Evolutionary conservation across 805 yeast species (phyloP), one percentile per base, ranked within the genome.

Genomic region (Isabelozyma rhagii): DNA sequence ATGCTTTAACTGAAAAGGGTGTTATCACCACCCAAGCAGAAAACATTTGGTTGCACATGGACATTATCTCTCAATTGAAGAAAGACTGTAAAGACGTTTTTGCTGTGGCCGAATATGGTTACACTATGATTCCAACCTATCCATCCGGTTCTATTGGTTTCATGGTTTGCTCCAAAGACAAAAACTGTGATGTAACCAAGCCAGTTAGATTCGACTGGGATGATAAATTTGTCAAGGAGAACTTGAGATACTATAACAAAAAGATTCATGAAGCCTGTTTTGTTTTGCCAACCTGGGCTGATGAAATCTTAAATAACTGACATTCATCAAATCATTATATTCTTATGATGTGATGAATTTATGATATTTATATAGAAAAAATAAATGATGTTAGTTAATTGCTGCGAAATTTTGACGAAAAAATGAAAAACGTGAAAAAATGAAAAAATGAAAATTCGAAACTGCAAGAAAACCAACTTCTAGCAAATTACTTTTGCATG

Each of bases 91-190:
- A 77, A 56, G 82, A 82, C 55, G 90, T 93, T 43, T 93, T 93
- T 85, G 96, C 97, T 44, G 87, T 82, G 48, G 97, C 87, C 41
- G 94, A 87, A 66, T 92, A 91, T 68, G 91, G 96, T 34, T 88
- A 89, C 75, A 87, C 96, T 51, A 82, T 94, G 64, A 90, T 92
- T 59, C 99, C 99, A 65, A 92, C 98, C 51, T 93, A 93, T 66
- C 97, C 99, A 55, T 85, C 97, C 15, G 99, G 99, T 56, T 96
- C 91, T 69, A 87, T 93, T 63, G 99, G 98, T n/a, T 89, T 94
- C 74, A 89, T 93, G 97, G 92, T 93, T 52, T 92, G 97, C 70
- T 80, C 86, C 55, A 93, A 91, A 76, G 87, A 88, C 64, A 66
- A 80, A 13, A 59, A 69, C 25, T 83, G 85, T 45, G 75, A 85